Evolutionary conservation across 345 rosid species (phyloP).

Genomic region (Mangifera indica): DNA sequence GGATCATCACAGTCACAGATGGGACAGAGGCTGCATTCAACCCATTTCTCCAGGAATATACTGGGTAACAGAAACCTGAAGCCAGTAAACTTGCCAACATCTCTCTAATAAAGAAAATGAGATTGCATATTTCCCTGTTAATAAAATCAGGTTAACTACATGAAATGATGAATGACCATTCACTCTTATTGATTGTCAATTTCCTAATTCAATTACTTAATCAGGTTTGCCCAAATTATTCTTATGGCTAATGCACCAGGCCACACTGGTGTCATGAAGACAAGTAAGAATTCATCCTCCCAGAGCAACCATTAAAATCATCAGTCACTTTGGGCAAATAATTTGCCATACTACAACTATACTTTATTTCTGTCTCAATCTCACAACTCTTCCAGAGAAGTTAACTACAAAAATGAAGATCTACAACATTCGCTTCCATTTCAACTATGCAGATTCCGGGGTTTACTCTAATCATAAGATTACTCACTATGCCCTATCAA

Average conservation of each 20-base stretch:
- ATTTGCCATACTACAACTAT: neutral
- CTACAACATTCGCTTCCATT: neutral
- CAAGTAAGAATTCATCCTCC: neutral
- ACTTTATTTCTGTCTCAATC: neutral
- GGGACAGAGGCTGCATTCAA: neutral
- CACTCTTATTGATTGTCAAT: neutral
- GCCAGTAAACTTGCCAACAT: neutral
- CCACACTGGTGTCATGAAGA: neutral
- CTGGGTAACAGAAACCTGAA: too few relatives aligned
- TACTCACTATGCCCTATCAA: neutral
- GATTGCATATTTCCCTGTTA: neutral
- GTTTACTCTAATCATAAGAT: neutral
- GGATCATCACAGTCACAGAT: neutral
- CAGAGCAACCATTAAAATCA: neutral
- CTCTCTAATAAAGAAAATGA: neutral
- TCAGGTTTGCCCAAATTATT: too few relatives aligned
- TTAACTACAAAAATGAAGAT: neutral
- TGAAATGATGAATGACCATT: neutral
- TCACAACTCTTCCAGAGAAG: neutral
- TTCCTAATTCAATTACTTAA: neutral
- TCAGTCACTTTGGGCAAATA: too few relatives aligned
- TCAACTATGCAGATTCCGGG: neutral
- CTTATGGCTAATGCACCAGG: neutral
- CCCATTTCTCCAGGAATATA: neutral
- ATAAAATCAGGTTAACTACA: neutral